Evolutionary conservation across 306 rosid genomes (phyloP).

Genomic region (Malus sylvestris): DNA sequence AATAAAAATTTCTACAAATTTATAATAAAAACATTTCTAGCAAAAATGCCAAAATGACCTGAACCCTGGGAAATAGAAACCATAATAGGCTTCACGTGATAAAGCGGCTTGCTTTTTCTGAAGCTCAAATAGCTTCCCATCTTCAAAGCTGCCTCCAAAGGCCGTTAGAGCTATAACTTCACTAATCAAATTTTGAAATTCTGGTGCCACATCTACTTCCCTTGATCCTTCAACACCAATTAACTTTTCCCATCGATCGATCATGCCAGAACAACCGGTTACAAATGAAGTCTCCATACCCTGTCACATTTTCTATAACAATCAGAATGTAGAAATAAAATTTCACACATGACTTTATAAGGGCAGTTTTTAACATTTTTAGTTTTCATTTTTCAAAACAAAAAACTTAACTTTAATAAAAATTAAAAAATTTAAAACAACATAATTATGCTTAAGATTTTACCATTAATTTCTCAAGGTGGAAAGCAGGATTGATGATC

Average conservation of each 20-base stretch:
- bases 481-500: conserved; percentile 36
- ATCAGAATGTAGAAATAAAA: not conserved
- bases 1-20: too few species aligned
- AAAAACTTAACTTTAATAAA: too few species aligned
- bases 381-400: too few species aligned
- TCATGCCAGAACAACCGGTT: conserved; percentile 26
- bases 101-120: conserved; percentile 28
- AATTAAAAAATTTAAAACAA: too few species aligned
- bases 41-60: conserved; percentile 7
- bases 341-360: not conserved
- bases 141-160: conserved; percentile 38
- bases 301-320: not conserved
- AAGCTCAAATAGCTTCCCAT: conserved; percentile 39
- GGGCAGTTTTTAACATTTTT: not conserved
- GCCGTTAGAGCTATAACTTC: conserved; percentile 42
- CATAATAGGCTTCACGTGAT: conserved; percentile 26
- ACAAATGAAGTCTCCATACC: conserved; percentile 40
- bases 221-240: conserved; percentile 16
- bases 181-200: conserved; percentile 12
- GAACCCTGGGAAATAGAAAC: conserved; percentile 37
- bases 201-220: conserved; percentile 35
- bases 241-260: conserved; percentile 28
- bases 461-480: conserved; percentile 38
- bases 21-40: too few species aligned
- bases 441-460: not conserved